A percentile compares a stretch with the other conserved stretches of the same genome.
Evolutionary conservation across 495 filamentous ascomycete species (phyloP).

Genomic region (Xylaria cubensis): DNA sequence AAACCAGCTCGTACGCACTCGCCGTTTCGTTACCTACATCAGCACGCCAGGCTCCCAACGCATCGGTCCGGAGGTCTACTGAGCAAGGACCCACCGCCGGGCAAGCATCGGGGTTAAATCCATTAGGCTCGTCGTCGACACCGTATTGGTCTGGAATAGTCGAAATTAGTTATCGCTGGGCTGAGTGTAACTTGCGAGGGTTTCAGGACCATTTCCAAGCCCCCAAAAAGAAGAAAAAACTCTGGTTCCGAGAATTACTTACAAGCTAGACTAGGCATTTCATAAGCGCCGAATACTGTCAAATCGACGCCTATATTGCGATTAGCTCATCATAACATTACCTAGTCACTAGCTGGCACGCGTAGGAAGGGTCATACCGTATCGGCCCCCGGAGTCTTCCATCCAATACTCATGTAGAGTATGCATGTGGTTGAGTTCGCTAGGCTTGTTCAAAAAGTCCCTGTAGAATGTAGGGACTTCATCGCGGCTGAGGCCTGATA

Average conservation of each 20-base stretch:
- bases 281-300: constrained; percentile 51
- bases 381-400: constrained; percentile 50
- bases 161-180: background rate
- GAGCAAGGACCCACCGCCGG: constrained; percentile 40
- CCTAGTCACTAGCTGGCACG: too few relatives aligned
- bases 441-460: constrained; percentile 48
- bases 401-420: constrained; percentile 57
- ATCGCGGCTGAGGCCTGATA: constrained; percentile 38
- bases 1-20: constrained; percentile 45
- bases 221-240: background rate
- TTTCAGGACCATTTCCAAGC: background rate
- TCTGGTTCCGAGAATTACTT: background rate
- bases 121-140: constrained; percentile 42
- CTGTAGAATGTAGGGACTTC: constrained; percentile 51
- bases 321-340: background rate
- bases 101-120: constrained; percentile 46
- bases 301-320: constrained; percentile 41
- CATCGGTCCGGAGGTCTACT: constrained; percentile 48
- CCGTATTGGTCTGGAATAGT: constrained; percentile 37
- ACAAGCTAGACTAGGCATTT: constrained; percentile 41
- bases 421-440: constrained; percentile 47
- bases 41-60: constrained; percentile 46
- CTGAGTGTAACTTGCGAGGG: background rate
- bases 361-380: constrained; percentile 30
- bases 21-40: constrained; percentile 48